A percentile compares a stretch with the other conserved stretches of the same genome.
Evolutionary conservation across 495 filamentous ascomycete genomes (phyloP).

Genomic region (Aspergillus mulundensis): DNA sequence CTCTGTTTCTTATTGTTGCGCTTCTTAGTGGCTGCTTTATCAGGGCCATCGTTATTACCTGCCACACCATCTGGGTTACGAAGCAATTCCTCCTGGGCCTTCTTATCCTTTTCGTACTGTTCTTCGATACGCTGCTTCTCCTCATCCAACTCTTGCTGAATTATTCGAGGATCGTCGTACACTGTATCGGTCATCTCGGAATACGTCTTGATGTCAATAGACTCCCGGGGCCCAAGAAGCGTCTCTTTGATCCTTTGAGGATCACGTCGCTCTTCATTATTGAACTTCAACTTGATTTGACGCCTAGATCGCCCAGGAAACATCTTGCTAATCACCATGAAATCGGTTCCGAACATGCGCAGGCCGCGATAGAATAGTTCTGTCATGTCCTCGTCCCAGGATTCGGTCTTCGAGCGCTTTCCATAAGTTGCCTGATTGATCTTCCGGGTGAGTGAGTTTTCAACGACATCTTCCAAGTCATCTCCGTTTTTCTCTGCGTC

Average conservation of each 20-base stretch:
- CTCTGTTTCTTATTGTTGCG: conserved; percentile 35
- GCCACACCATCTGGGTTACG: conserved; percentile 40
- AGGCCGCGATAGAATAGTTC: conserved; percentile 83
- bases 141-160: conserved; percentile 64
- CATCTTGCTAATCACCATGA: conserved; percentile 78
- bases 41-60: conserved; percentile 32
- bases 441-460: conserved; percentile 76
- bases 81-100: conserved; percentile 50
- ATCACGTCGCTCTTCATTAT: conserved; percentile 80
- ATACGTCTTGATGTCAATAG: conserved; percentile 64
- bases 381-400: conserved; percentile 74
- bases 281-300: conserved; percentile 89
- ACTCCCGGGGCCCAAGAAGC: conserved; percentile 55
- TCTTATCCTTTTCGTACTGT: conserved; percentile 58
- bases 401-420: conserved; percentile 63
- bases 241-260: conserved; percentile 64
- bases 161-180: conserved; percentile 50
- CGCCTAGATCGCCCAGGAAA: conserved; percentile 72
- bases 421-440: conserved; percentile 71
- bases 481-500: conserved; percentile 55
- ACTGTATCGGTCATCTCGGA: conserved; percentile 56
- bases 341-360: conserved; percentile 88
- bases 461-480: conserved; percentile 59
- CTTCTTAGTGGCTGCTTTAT: conserved; percentile 36
- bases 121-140: conserved; percentile 63